Evolutionary conservation across 2,329 filamentous ascomycete genomes (phyloP).

Genomic region (Fusarium nisikadoi): DNA sequence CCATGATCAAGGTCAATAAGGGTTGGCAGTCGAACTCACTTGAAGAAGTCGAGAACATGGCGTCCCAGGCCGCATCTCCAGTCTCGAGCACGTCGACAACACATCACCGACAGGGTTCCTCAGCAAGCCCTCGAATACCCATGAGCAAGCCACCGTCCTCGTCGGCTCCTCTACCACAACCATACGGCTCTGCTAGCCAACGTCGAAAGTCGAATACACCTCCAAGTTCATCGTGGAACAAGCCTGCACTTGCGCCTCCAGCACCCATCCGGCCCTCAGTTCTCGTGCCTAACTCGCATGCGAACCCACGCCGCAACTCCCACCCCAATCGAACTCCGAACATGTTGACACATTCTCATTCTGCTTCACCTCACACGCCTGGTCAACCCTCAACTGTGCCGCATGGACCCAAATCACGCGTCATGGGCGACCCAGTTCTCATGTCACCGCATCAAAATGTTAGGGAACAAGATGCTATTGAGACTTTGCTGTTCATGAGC

Average conservation of each 20-base stretch:
- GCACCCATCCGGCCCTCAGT: constrained; percentile 64
- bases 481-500: constrained; percentile 84
- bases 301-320: constrained; percentile 61
- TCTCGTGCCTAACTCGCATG: constrained; percentile 46
- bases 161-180: constrained; percentile 48
- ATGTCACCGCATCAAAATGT: constrained; percentile 72
- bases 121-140: constrained; percentile 64
- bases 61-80: constrained; percentile 75
- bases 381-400: constrained; percentile 50
- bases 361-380: constrained; percentile 59
- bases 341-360: constrained; percentile 61
- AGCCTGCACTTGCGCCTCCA: constrained; percentile 61
- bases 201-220: constrained; percentile 52
- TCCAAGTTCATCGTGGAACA: constrained; percentile 49
- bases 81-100: constrained; percentile 67
- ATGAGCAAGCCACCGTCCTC: constrained; percentile 34
- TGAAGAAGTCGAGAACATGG: constrained; percentile 79
- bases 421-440: constrained; percentile 63
- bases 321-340: constrained; percentile 61
- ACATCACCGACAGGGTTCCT: constrained; percentile 61
- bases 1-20: constrained; percentile 92
- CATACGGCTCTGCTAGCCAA: constrained; percentile 33
- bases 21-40: constrained; percentile 85
- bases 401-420: constrained; percentile 45
- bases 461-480: constrained; percentile 83